Conservation (phyloP, 148 eudicot genomes). For the Chenopodium formosanum region DNA sequence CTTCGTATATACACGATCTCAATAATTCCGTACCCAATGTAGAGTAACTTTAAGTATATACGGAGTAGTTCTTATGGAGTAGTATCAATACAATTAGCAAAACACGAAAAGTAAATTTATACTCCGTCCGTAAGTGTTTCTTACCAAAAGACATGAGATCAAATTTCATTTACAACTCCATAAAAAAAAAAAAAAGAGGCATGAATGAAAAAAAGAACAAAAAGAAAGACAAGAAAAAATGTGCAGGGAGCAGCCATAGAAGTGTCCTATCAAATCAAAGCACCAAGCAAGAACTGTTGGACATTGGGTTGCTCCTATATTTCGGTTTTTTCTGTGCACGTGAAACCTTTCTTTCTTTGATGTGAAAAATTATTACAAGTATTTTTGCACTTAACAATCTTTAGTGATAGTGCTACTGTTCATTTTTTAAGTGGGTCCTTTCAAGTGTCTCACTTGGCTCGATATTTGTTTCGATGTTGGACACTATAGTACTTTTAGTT, state of each 20-base stretch:
- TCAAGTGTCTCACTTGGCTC: background rate
- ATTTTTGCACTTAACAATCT: background rate
- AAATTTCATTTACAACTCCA: too few relatives aligned
- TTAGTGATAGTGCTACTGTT: background rate
- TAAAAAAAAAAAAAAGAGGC: background rate
- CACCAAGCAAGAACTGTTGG: slow-evolving; percentile 10
- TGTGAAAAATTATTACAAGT: background rate
- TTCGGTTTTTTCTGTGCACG: slow-evolving; percentile 27
- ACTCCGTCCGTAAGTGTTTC: too few relatives aligned
- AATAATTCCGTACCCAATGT: too few relatives aligned
- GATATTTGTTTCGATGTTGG: background rate
- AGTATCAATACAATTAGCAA: too few relatives aligned
- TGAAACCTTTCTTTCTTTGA: slow-evolving; percentile 13
- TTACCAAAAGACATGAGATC: too few relatives aligned
- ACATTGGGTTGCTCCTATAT: slow-evolving; percentile 24
- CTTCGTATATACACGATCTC: too few relatives aligned
- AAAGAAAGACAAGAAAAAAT: slow-evolving; percentile 12
- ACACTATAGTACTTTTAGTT: too few relatives aligned
- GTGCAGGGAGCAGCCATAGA: slow-evolving; percentile 15
- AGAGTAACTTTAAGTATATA: too few relatives aligned
- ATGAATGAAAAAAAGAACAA: background rate
- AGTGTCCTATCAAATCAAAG: slow-evolving; percentile 25
- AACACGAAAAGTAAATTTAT: too few relatives aligned
- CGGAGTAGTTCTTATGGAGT: too few relatives aligned
- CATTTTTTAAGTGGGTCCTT: slow-evolving; percentile 1